Evolutionary conservation across 148 eudicot species (phyloP), one percentile per base, ranked within the genome.

Genomic region (Rhododendron ferrugineum): DNA sequence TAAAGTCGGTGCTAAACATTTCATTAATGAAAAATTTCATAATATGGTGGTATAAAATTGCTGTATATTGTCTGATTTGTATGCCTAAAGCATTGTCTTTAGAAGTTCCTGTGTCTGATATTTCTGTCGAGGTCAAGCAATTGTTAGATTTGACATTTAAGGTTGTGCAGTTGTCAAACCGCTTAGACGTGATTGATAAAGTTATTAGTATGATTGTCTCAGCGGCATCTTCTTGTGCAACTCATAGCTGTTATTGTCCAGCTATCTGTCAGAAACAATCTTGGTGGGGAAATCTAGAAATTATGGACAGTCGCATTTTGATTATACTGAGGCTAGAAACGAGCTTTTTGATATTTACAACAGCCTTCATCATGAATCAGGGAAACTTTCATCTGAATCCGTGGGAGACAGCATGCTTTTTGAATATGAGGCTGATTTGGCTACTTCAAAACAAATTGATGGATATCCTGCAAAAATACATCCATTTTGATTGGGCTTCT

Each of bases 371-470:
- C 75, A 78, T 83, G 90, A 87, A 81, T 83, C 91, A n/a, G 91
- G 92, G 49, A 84, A 78, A 49, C 78, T 82, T 49, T 64, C 84
- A 60, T 87, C 88, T 83, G 94, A 91, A 82, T 85, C 87, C 84
- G 86, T 88, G 76, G 85, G 44, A 82, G 98, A 92, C 44, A 88
- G 91, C 88, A 88, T 85, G 85, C 90, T 86, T 90, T 83, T 93
- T 75, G 98, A 95, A 80, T 86, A 87, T 87, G 98, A 91, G 85
- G 88, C 86, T 75, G 94, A 89, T 85, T 73, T 90, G 79, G 91
- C 88, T 49, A 83, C 92, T 81, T 88, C 98, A 26, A 94, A 93
- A 89, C 91, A 94, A 94, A 84, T 87, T 97, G 88, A 91, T 92
- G 87, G 93, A 95, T 54, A 77, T 78, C 85, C 87, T 97, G 52